These are phyloP conservation scores for Xylariomycetidae sp. DNA, from an alignment of 2,329 filamentous ascomycete species.

Conservation along the genomic window DNA sequence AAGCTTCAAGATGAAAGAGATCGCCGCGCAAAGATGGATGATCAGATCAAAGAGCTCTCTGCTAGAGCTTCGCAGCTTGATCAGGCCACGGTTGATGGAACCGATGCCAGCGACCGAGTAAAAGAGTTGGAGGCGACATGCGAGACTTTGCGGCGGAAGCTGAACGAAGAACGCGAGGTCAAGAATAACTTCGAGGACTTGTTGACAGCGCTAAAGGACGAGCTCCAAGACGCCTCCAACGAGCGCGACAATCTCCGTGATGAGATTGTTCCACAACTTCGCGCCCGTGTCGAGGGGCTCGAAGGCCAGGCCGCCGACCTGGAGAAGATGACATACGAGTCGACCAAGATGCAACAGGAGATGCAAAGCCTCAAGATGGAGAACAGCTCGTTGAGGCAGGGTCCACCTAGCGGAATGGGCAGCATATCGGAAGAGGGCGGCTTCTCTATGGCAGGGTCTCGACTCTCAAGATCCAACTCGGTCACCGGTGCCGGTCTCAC, in stretches of 20 bases:
- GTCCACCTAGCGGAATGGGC: constrained; percentile 22
- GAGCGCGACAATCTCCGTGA: constrained; percentile 90
- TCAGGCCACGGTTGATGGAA: constrained; percentile 46
- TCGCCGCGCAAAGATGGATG: constrained; percentile 69
- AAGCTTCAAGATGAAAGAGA: constrained; percentile 84
- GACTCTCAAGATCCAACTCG: constrained; percentile 36
- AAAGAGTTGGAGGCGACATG: constrained; percentile 74
- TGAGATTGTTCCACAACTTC: constrained; percentile 75
- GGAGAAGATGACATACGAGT: constrained; percentile 70
- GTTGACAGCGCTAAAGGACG: constrained; percentile 72
- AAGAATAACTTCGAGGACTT: constrained; percentile 95
- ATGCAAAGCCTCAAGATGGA: constrained; percentile 63
- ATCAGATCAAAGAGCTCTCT: constrained; percentile 77
- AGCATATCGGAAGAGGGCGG: constrained; percentile 29
- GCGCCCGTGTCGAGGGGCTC: constrained; percentile 69
- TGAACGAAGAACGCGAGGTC: constrained; percentile 77
- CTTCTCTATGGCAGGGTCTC: constrained; percentile 26
- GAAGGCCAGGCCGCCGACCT: constrained; percentile 68
- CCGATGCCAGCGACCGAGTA: constrained; percentile 55
- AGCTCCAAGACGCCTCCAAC: constrained; percentile 75
- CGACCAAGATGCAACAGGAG: constrained; percentile 82
- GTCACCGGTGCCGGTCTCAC: constrained; percentile 31
- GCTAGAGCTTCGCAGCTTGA: constrained; percentile 65
- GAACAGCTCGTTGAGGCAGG: constrained; percentile 49
- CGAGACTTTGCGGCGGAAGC: constrained; percentile 74